Percentiles rank a stretch among this genome's conserved stretches.
These are phyloP conservation scores for Cryoendolithus antarcticus DNA, from an alignment of 2,329 filamentous ascomycete genomes.

Conservation along the genomic window DNA sequence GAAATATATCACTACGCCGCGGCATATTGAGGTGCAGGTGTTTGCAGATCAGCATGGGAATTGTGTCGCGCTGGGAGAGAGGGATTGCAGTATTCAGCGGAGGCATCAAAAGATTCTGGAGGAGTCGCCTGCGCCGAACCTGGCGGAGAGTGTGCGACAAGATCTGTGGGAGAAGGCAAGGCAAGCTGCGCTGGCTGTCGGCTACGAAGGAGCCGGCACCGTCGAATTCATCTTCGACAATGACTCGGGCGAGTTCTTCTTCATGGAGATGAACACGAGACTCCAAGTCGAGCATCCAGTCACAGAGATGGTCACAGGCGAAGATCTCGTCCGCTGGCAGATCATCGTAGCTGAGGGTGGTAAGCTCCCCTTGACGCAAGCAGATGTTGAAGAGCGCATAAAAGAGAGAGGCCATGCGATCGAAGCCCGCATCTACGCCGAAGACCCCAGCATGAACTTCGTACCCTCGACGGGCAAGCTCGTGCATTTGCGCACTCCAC, in stretches of 20 bases:
- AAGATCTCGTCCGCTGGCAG: constrained; percentile 26
- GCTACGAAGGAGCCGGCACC: constrained; percentile 32
- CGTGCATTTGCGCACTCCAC: background rate
- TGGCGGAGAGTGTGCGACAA: constrained; percentile 16
- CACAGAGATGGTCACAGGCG: constrained; percentile 27
- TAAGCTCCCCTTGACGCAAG: background rate
- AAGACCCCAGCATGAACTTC: constrained; percentile 5
- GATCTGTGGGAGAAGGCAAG: constrained; percentile 1
- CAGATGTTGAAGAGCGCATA: background rate
- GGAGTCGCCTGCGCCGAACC: constrained; percentile 31
- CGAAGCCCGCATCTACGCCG: constrained; percentile 7
- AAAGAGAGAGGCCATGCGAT: constrained; percentile 7
- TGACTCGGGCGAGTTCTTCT: constrained; percentile 29
- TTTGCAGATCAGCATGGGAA: constrained; percentile 61
- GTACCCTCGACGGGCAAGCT: constrained; percentile 4
- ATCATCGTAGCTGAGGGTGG: constrained; percentile 5
- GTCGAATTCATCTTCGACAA: constrained; percentile 36
- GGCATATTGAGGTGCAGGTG: constrained; percentile 56
- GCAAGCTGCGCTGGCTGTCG: constrained; percentile 14
- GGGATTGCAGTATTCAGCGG: constrained; percentile 73
- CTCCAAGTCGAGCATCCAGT: constrained; percentile 40
- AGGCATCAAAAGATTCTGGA: constrained; percentile 80
- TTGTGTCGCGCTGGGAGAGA: constrained; percentile 67
- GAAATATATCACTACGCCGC: constrained; percentile 54
- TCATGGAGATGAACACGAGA: constrained; percentile 38